Evolutionary conservation across 83 land plant species (phyloP).

Genomic region (Isoetes engelmannii): DNA sequence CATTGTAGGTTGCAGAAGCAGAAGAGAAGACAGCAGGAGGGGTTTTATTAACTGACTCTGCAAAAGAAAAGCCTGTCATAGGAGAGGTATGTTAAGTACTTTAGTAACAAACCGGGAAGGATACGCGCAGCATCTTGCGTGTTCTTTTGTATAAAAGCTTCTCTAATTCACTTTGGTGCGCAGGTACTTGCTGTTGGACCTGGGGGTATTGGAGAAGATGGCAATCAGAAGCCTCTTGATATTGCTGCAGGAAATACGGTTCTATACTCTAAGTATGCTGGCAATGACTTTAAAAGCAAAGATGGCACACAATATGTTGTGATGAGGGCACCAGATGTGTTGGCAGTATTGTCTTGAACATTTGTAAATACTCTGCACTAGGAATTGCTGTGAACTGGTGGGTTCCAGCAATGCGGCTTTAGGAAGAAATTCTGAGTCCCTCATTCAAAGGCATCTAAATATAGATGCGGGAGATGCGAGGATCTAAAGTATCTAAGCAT

Average conservation of each 20-base stretch:
- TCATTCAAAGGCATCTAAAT: no score
- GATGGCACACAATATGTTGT: slow-evolving; percentile 59
- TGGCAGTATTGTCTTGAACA: slow-evolving; percentile 58
- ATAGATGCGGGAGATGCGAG: no score
- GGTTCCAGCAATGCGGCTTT: no score
- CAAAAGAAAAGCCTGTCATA: slow-evolving; percentile 82
- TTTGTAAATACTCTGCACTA: no score
- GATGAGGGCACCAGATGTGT: slow-evolving; percentile 52
- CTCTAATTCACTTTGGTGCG: neutral
- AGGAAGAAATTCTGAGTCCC: no score
- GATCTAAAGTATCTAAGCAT: no score
- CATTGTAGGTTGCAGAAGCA: slow-evolving; percentile 52
- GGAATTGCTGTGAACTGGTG: no score
- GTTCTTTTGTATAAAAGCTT: no score
- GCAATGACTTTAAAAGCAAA: slow-evolving; percentile 60
- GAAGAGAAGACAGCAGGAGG: slow-evolving; percentile 80
- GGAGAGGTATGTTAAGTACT: slow-evolving; percentile 46
- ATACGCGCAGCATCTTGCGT: no score
- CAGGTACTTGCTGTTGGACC: slow-evolving; percentile 80
- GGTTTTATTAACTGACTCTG: slow-evolving; percentile 58
- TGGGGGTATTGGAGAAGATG: slow-evolving; percentile 68
- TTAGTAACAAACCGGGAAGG: no score
- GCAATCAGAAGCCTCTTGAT: slow-evolving; percentile 48
- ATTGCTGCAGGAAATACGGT: slow-evolving; percentile 57
- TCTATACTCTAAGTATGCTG: slow-evolving; percentile 69